Base-by-base conservation (phyloP, 2,329 filamentous ascomycete genomes). In the Chaetomiaceae sp. region DNA sequence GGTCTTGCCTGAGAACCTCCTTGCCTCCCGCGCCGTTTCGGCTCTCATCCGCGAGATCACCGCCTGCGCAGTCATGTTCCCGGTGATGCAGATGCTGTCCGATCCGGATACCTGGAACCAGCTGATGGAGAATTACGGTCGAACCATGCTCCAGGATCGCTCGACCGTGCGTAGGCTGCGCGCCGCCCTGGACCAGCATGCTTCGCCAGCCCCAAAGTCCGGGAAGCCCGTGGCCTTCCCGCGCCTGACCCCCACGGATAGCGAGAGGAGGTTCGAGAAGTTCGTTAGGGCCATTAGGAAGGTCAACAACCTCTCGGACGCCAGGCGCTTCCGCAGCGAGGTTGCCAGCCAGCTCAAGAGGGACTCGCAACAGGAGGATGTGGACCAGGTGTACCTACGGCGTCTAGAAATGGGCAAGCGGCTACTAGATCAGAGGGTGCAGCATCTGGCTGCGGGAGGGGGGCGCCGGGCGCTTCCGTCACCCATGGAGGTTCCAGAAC, bases 51-150 rank as follows among this genome's bases (percentile, higher is more conserved):
- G 86, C 57, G 94, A 98, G 68, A 84, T 98, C 50, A 80, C 96
- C n/a, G 76, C 88, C 18, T 96, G 93, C 65, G 88, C 88, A n/a
- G 83, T 98, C 32, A 71, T 98, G 30, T 83, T 81, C 34, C 93
- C 93, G 1, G 70, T 94, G 18, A 75, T 96, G 61, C 81, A 84
- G 58, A 72, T 89, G 51, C 71, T 98, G 15, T 80, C 87, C 5
- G 91, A 98, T 57, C 90, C 94, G 1, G 94, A 98, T 68, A 95
- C 86, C 8, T 98, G 91, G 91, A 97, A 98, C 60, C 90, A 96
- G 64, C 67, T 95, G 49, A 88, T 97, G 75, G 91, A 97, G 65
- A 90, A 84, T 46, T 88, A 84, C 65, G 86, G 89, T 15, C 83
- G 87, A 40, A 84, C 85, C 20, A 84, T 95, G 71, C 74, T 98